These are phyloP conservation scores for Oryza meyeriana DNA, from an alignment of 176 grass and related monocot species.

Conservation along the genomic window DNA sequence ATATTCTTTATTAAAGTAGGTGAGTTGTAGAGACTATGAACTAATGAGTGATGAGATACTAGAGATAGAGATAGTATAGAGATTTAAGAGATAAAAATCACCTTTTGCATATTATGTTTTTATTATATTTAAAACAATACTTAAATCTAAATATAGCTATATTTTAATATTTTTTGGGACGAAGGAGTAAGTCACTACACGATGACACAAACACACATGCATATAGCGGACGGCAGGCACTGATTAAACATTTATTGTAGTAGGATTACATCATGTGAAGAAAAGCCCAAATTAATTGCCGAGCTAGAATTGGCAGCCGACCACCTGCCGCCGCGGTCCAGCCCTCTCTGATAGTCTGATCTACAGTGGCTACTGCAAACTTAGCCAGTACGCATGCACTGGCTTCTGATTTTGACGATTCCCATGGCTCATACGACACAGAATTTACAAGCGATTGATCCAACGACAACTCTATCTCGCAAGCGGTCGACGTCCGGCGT, in stretches of 20 bases:
- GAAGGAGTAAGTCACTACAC: no score
- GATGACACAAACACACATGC: not conserved
- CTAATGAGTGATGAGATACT: no score
- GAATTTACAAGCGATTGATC: not conserved
- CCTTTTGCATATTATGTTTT: no score
- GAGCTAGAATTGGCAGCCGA: conserved; percentile 46
- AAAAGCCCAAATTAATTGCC: conserved; percentile 41
- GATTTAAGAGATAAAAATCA: no score
- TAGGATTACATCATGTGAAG: conserved; percentile 26
- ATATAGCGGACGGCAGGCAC: not conserved
- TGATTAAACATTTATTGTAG: not conserved
- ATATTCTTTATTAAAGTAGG: no score
- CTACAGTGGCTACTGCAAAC: not conserved
- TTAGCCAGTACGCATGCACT: not conserved
- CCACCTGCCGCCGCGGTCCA: conserved; percentile 42
- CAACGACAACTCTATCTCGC: not conserved
- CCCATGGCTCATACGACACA: not conserved
- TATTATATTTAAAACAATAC: no score
- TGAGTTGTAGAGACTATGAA: no score
- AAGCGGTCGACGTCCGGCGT: not conserved
- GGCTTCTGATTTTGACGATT: not conserved
- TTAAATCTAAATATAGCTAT: no score
- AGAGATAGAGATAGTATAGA: no score
- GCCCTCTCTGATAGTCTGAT: not conserved
- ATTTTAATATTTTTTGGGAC: no score